Base-by-base conservation (phyloP, 768 basidiomycete genomes). In the Phanerochaete sordida region DNA sequence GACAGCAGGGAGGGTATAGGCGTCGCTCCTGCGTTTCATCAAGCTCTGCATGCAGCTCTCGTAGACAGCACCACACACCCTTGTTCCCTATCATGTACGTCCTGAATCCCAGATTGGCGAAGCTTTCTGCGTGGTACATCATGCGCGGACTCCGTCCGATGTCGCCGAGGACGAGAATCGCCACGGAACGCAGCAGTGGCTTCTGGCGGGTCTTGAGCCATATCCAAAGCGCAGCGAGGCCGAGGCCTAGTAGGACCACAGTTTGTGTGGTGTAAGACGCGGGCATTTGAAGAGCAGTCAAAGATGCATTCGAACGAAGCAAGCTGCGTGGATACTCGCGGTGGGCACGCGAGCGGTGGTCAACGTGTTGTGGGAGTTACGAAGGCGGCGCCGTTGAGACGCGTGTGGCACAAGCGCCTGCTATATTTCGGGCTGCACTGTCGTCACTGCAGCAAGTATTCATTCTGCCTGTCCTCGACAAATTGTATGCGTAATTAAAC, bases 91-190 rank as follows among this genome's bases (percentile, higher is more conserved):
- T 83, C 19, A 99, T 69, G 65, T 85, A 84, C 1, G 93, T 93
- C 60, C 82, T 75, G 72, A 92, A 97, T 5, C 81, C 84, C 56
- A 86, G 81, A 58, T 87, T 83, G 39, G 92, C 89, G 69, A 99
- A 91, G 69, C 91, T 95, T 70, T 96, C 86, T 0, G 96, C 90
- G 67, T 99, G 97, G 72, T 98, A 98, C 93, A 98, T 96, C 93
- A 98, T 98, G 56, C 97, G 81, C 12, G 97, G 97, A 70, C 91
- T 94, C 59, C 97, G 83, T 1, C 96, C 97, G 50, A 99, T 86
- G 76, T 99, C 97, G 11, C 97, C 97, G 11, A 99, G 80, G 15
- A 99, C 97, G 50, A 98, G 75, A 57, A 98, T 85, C 3, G 86
- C 91, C n/a, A 92, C 90, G 2, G 92, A 85, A 19, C 88, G 87